Evolutionary conservation across 768 basidiomycete genomes (phyloP), one percentile per base, ranked within the genome.

Genomic region (Melanogaster broomeanus): DNA sequence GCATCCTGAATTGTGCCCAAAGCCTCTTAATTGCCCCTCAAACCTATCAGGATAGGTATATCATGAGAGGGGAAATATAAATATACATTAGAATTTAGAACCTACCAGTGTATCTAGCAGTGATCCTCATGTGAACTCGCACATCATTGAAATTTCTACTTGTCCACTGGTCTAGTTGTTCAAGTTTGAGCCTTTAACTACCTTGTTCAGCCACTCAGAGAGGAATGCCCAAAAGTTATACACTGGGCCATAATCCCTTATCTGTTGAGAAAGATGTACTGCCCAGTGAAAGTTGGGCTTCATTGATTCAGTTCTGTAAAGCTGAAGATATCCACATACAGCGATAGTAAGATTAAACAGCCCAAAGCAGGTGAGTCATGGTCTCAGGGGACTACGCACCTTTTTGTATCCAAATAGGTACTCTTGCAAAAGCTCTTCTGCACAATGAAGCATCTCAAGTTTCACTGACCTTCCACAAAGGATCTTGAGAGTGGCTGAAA

Each of bases 201-300:
- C n/a, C 47, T 66, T 66, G 55, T 70, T 70, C 18, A 71, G 53
- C 1, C 64, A 56, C 33, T 70, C 68, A 2, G 55, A 31, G 0
- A 66, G 45, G 45, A 69, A 70, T 0, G 59, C 54, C 67, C 68
- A 71, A 39, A 68, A 63, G 8, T 61, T 61, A 38, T 69, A 63
- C 4, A 69, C 59, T 3, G 68, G 64, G 0, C 64, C 67, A 31
- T 52, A 67, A 18, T 61, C 60, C 0, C 27, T 44, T 7, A 71
- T 55, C 41, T 68, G 65, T 6, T 54, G 53, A 3, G 53, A 45
- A 6, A 63, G 39, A 48, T 71, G 69, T 2, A 60, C 56, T n/a
- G 59, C 46, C 57, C 57, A 69, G 43, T 71, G 69, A 39, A 64
- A 62, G 19, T 68, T 71, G 6, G 66, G 68, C 40, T 63, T 68